Base-by-base conservation (phyloP, 1,284 basidiomycete species). In the Trametes versicolor region DNA sequence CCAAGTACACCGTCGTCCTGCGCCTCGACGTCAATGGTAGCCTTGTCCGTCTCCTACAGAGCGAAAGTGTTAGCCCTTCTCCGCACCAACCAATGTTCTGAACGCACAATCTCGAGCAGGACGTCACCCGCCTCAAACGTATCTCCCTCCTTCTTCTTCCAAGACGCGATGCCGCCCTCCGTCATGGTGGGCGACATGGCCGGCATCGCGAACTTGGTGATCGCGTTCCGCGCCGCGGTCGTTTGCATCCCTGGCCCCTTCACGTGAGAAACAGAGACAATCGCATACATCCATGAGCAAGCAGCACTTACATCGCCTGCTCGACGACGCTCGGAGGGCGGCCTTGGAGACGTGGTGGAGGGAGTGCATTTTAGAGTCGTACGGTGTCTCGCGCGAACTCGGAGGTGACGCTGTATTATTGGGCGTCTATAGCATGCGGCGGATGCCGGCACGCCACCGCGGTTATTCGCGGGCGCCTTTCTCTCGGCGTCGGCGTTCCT, bases 121-220 rank as follows among this genome's bases (percentile, higher is more conserved):
- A 98, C 95, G 72, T 99, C 97, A 29, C 97, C 97, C 12, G 93
- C 85, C 4, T 82, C 74, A 76, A 97, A 99, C 0, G 85, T 74
- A 68, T 97, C 95, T 27, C 97, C 97, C 74, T 95, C 94, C 72
- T 88, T 85, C 81, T 92, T 92, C 84, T 98, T 98, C 97, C 97
- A 99, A 27, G 83, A 83, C 0, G 95, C 84, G 70, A 99, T 96
- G 17, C 95, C 96, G 67, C 97, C 97, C 78, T 98, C 97, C 7
- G 95, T 97, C 97, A 99, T 99, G 7, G 97, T 99, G 21, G 97
- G 97, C 1, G 95, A 97, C 96, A 99, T 98, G 69, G 94, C 94
- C n/a, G 94, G 94, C 93, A 96, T 96, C 69, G 86, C 80, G 66
- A 96, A 85, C 65, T 88, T 87, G 47, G 91, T 88, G 55, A 93